Conservation (phyloP, 345 rosid genomes). For the Eucalyptus shirleyi region DNA sequence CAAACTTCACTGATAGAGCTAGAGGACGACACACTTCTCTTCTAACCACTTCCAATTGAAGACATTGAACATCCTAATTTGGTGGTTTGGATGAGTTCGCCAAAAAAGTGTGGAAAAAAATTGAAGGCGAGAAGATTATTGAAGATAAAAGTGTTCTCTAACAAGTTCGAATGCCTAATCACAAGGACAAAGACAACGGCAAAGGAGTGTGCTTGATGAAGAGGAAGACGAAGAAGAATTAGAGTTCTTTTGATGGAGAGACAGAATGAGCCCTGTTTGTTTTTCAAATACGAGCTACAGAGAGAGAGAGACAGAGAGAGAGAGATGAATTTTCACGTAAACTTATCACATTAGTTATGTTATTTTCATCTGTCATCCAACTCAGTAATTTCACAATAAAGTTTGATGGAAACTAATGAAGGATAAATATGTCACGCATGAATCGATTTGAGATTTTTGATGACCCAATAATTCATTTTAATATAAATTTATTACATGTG, state of each 20-base stretch:
- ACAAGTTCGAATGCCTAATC: not conserved
- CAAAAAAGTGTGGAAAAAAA: not conserved
- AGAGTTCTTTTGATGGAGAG: not conserved
- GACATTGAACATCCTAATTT: not conserved
- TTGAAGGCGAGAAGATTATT: not conserved
- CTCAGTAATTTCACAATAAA: accelerated
- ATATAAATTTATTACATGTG: no score
- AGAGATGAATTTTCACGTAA: not conserved
- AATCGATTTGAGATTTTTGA: no score
- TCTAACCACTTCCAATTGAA: not conserved
- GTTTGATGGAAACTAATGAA: accelerated
- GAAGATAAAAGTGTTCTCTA: no score
- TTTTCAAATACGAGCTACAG: no score
- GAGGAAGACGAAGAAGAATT: not conserved
- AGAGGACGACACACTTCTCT: not conserved
- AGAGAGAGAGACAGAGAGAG: not conserved
- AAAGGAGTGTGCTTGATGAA: not conserved
- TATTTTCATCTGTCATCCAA: no score
- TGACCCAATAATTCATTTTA: no score
- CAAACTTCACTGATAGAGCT: not conserved
- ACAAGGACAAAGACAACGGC: not conserved
- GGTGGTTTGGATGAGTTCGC: not conserved
- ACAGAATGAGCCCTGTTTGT: no score
- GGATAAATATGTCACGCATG: accelerated
- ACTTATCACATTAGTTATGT: no score